Evolutionary conservation across 306 rosid genomes (phyloP).

Genomic region (Cucumis melo): DNA sequence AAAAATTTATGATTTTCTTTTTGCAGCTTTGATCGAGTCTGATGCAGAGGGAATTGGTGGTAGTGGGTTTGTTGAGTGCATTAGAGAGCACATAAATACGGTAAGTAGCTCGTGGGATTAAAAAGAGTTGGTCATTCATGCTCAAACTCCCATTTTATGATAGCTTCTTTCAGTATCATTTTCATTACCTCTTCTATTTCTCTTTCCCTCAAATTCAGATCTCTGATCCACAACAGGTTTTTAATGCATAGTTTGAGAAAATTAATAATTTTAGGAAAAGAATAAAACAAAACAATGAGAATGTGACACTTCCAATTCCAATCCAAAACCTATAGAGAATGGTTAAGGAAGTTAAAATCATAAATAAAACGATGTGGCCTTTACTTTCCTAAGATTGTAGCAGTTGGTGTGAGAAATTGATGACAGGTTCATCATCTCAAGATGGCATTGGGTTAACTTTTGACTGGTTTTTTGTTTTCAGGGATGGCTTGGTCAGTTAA

Average conservation of each 20-base stretch:
- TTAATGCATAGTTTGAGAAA: background rate
- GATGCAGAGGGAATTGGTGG: conserved; percentile 99
- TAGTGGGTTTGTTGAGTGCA: conserved; percentile 94
- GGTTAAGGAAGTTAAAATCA: background rate
- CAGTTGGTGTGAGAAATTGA: background rate
- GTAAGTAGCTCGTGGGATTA: conserved; percentile 33
- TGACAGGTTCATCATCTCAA: background rate
- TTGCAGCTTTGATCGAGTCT: conserved; percentile 96
- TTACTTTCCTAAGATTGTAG: background rate
- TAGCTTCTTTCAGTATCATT: background rate
- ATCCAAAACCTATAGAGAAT: background rate
- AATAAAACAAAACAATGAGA: background rate
- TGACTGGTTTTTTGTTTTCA: conserved; percentile 24
- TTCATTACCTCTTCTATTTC: background rate
- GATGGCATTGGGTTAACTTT: conserved; percentile 11
- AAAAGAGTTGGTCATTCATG: background rate
- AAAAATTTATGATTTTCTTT: conserved; percentile 4
- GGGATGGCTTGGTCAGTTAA: conserved; percentile 95
- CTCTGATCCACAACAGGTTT: background rate
- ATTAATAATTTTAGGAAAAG: background rate
- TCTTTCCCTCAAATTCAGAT: background rate
- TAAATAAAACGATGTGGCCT: background rate
- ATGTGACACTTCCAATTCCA: background rate
- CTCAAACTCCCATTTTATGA: background rate
- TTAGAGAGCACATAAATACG: conserved; percentile 90